Conservation (phyloP, 208 protist genomes). For the Strigomonas culicis region DNA sequence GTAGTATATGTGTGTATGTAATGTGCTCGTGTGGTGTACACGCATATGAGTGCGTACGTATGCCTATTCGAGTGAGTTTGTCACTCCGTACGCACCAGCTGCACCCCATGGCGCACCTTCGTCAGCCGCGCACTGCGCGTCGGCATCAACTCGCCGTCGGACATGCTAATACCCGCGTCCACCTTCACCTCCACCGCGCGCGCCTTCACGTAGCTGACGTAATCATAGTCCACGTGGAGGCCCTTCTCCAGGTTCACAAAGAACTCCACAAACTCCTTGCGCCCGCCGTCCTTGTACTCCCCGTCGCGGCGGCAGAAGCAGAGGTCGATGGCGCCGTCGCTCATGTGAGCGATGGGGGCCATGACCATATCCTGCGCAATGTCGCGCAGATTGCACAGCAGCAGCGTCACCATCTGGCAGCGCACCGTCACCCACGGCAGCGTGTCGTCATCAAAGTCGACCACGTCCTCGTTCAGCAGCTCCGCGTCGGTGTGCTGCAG, state of each 20-base stretch:
- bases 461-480: slow-evolving; percentile 37
- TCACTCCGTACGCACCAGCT: slow-evolving; percentile 57
- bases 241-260: slow-evolving; percentile 58
- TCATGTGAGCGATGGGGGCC: slow-evolving; percentile 68
- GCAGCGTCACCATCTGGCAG: slow-evolving; percentile 52
- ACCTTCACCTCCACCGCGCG: slow-evolving; percentile 73
- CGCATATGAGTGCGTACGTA: no score
- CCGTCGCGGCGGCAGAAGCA: slow-evolving; percentile 49
- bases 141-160: slow-evolving; percentile 83
- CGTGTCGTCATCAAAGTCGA: slow-evolving; percentile 62
- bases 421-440: slow-evolving; percentile 78
- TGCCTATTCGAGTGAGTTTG: no score
- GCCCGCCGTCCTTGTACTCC: slow-evolving; percentile 23
- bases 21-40: no score
- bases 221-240: slow-evolving; percentile 56
- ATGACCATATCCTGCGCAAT: slow-evolving; percentile 75
- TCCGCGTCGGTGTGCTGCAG: slow-evolving; percentile 25
- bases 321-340: slow-evolving; percentile 77
- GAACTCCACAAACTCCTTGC: slow-evolving; percentile 68
- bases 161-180: slow-evolving; percentile 67
- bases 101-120: slow-evolving; percentile 38
- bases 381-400: slow-evolving; percentile 69
- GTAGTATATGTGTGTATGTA: no score
- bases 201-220: slow-evolving; percentile 79
- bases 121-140: slow-evolving; percentile 59